These are phyloP conservation scores for Rhizopogon rudus DNA, from an alignment of 768 basidiomycete species.

Conservation along the genomic window DNA sequence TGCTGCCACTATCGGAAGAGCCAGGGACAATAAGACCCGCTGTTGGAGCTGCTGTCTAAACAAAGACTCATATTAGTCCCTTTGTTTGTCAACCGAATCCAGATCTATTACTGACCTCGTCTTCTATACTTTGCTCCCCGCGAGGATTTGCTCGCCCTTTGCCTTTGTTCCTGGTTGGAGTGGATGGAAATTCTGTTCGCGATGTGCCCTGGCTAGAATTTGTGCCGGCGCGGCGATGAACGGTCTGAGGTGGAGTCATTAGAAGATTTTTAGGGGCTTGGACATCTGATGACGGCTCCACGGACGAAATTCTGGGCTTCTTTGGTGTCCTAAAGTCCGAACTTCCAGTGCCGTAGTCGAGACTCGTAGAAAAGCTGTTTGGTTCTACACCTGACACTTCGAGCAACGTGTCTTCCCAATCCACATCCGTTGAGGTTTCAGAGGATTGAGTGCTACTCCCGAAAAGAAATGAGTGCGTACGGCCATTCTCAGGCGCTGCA, in stretches of 20 bases:
- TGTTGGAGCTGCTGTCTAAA: not conserved
- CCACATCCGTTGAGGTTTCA: slow-evolving; percentile 20
- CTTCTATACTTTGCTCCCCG: slow-evolving; percentile 3
- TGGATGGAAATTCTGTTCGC: slow-evolving; percentile 5
- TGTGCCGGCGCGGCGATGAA: slow-evolving; percentile 1
- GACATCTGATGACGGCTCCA: not conserved
- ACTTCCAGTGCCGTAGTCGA: not conserved
- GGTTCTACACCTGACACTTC: slow-evolving; percentile 1
- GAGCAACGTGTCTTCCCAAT: slow-evolving; percentile 13
- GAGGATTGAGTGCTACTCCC: slow-evolving; percentile 11
- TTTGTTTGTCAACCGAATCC: not conserved
- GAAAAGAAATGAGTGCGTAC: not conserved
- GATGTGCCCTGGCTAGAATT: not conserved
- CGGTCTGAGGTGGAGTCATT: slow-evolving; percentile 20
- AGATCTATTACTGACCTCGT: slow-evolving; percentile 10
- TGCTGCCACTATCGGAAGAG: not conserved
- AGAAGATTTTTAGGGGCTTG: not conserved
- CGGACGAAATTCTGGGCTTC: slow-evolving; percentile 4
- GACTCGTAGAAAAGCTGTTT: not conserved
- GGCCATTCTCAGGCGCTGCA: not conserved
- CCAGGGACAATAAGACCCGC: not conserved
- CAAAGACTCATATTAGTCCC: not conserved
- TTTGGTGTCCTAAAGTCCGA: slow-evolving; percentile 15
- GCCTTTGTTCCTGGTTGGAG: slow-evolving; percentile 20
- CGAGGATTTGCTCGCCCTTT: slow-evolving; percentile 14